These are phyloP conservation scores for Cladosporium sp. DNA, from an alignment of 2,329 filamentous ascomycete species.

Conservation along the genomic window DNA sequence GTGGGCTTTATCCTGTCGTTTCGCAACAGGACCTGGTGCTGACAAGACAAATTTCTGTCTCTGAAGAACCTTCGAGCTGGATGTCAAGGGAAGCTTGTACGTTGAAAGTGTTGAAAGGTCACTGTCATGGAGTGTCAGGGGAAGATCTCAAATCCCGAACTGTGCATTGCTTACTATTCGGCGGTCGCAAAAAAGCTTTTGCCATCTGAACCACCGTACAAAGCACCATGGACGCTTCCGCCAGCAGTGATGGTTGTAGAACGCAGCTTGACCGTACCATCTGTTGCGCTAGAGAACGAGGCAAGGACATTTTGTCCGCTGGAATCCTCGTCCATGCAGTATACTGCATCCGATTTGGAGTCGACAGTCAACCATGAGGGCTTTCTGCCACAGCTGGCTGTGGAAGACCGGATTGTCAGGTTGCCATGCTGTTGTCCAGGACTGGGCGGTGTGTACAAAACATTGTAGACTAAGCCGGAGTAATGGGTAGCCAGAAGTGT, in stretches of 20 bases:
- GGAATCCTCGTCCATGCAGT: constrained; percentile 21
- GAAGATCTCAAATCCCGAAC: neutral
- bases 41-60: neutral
- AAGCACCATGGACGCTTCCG: constrained; percentile 9
- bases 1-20: constrained; percentile 58
- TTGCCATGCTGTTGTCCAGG: neutral
- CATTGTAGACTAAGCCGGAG: neutral
- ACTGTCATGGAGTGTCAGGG: neutral
- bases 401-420: neutral
- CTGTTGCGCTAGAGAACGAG: neutral
- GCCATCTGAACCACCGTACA: constrained; percentile 9
- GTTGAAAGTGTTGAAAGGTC: neutral
- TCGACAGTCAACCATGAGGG: constrained; percentile 21
- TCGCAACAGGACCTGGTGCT: neutral
- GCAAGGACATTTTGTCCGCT: constrained; percentile 3
- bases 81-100: neutral
- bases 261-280: neutral
- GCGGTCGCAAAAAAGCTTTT: constrained; percentile 15
- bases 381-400: constrained; percentile 11
- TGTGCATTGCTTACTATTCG: constrained; percentile 10
- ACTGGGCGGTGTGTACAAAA: neutral
- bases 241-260: constrained; percentile 1
- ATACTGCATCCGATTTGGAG: constrained; percentile 1
- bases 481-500: neutral
- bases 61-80: neutral